Evolutionary conservation across 495 filamentous ascomycete genomes (phyloP).

Genomic region (Penicillium mononematosum): DNA sequence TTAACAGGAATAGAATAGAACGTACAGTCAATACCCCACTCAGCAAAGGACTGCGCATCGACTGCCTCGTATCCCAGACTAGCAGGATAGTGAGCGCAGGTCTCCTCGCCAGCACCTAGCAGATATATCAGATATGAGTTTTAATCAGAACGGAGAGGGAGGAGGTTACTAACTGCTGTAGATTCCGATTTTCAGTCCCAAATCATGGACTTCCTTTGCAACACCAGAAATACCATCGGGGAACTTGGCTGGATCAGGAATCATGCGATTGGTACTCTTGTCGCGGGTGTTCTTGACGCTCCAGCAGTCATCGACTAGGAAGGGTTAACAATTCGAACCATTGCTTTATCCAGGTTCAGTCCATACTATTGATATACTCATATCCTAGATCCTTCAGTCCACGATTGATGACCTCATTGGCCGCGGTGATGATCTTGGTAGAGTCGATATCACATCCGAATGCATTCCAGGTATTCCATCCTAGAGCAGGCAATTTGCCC

Average conservation of each 20-base stretch:
- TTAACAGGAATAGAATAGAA: slow-evolving; percentile 6
- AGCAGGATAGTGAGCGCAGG: slow-evolving; percentile 63
- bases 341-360: slow-evolving; percentile 13
- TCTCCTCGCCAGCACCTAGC: slow-evolving; percentile 56
- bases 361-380: slow-evolving; percentile 58
- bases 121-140: slow-evolving; percentile 4
- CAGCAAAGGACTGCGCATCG: slow-evolving; percentile 61
- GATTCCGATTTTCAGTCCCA: slow-evolving; percentile 65
- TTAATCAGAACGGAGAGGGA: not conserved
- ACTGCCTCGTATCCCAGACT: slow-evolving; percentile 59
- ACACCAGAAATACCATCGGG: slow-evolving; percentile 61
- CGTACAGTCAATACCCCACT: slow-evolving; percentile 65
- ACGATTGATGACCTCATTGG: slow-evolving; percentile 47
- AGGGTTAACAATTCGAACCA: not conserved
- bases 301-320: slow-evolving; percentile 62
- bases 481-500: slow-evolving; percentile 55
- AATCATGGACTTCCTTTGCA: slow-evolving; percentile 54
- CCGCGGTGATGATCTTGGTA: slow-evolving; percentile 50
- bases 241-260: slow-evolving; percentile 58
- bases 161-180: slow-evolving; percentile 48
- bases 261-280: slow-evolving; percentile 46
- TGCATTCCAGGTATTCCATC: slow-evolving; percentile 63
- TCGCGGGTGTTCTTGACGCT: slow-evolving; percentile 49
- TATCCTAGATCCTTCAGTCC: slow-evolving; percentile 65
- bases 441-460: slow-evolving; percentile 58